Base-by-base conservation (phyloP, 2,329 filamentous ascomycete species). In the Ramularia collo-cygni region DNA sequence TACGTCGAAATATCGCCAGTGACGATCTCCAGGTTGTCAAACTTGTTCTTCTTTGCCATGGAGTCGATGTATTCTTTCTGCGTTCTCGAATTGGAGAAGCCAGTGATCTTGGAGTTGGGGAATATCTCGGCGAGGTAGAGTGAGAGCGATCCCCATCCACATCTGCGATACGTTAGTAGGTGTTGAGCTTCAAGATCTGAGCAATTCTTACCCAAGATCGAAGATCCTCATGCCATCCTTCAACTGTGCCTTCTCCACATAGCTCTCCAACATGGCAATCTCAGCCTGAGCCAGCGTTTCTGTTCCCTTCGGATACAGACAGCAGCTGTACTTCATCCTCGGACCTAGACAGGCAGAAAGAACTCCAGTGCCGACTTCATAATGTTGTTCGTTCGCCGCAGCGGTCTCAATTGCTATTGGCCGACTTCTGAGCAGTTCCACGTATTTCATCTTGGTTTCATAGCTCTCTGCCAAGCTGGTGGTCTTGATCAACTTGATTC, bases 291-390 rank as follows among this genome's bases (percentile, higher is more conserved):
- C 79, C 37, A 84, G 61, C n/a, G 72, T 80, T 64, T 80, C 75
- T 44, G 65, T 64, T 12, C 77, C 78, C 44, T 72, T 74, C 3
- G 75, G 73, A 58, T 85, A 85, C 54, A 82, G 64, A 57, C 76
- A 81, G 48, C 68, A 72, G n/a, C 74, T 79, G 59, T 84, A 85
- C 69, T 85, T 85, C 79, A 85, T 84, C 39, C 79, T 66, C 3
- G 78, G 77, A 0, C 81, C 81, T 9, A 85, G 64, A 58, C 72
- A 78, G 18, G 71, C 74, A 18, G 64, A 62, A 28, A 85, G 60
- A 16, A 84, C 75, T 3, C 76, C 76, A 0, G 80, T 82, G 28
- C 77, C 78, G 28, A 85, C 80, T 62, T 85, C 81, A 55, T 85
- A 85, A 61, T 85, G 81, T 67, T 85, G 81, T 52, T 74, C 65